Percentiles rank a stretch among this genome's conserved stretches.
Conservation (phyloP, 768 basidiomycete genomes). For the Pilatotrama ljubarskyi region DNA sequence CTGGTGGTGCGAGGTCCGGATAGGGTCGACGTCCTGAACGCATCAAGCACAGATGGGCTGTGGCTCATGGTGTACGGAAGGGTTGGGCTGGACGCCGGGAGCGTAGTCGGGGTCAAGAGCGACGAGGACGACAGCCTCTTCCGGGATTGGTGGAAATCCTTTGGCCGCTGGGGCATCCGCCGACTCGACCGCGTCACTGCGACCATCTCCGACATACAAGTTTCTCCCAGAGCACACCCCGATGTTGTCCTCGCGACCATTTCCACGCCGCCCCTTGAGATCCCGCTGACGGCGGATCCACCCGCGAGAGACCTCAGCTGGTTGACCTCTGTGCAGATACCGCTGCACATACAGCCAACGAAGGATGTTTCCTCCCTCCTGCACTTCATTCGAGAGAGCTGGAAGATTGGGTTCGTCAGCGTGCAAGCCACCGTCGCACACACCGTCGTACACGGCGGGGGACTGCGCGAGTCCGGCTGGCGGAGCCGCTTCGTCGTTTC, state of each 20-base stretch:
- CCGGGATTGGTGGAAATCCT: slow-evolving; percentile 56
- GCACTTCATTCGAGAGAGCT: slow-evolving; percentile 57
- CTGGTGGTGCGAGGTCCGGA: slow-evolving; percentile 63
- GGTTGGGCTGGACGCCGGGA: slow-evolving; percentile 69
- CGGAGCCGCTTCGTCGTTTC: slow-evolving; percentile 39
- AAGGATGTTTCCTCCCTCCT: slow-evolving; percentile 48
- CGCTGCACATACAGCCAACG: slow-evolving; percentile 54
- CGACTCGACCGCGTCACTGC: slow-evolving; percentile 58
- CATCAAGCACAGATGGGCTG: slow-evolving; percentile 56
- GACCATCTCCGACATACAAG: slow-evolving; percentile 48
- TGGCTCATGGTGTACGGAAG: slow-evolving; percentile 59
- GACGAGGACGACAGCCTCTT: slow-evolving; percentile 46
- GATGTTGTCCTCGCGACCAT: slow-evolving; percentile 47
- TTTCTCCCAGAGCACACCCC: slow-evolving; percentile 46
- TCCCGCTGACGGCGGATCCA: slow-evolving; percentile 57
- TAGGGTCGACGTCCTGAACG: slow-evolving; percentile 59
- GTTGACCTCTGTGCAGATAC: slow-evolving; percentile 55
- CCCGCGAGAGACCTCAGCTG: slow-evolving; percentile 50
- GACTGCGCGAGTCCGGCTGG: slow-evolving; percentile 47
- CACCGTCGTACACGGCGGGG: slow-evolving; percentile 54
- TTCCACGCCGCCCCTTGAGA: slow-evolving; percentile 47
- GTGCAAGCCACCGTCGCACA: slow-evolving; percentile 45
- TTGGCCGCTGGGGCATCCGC: slow-evolving; percentile 69
- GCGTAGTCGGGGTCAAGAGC: slow-evolving; percentile 54
- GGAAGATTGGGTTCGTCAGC: slow-evolving; percentile 52